Evolutionary conservation across 495 filamentous ascomycete genomes (phyloP), one percentile per base, ranked within the genome.

Genomic region (Aspergillus affinis): DNA sequence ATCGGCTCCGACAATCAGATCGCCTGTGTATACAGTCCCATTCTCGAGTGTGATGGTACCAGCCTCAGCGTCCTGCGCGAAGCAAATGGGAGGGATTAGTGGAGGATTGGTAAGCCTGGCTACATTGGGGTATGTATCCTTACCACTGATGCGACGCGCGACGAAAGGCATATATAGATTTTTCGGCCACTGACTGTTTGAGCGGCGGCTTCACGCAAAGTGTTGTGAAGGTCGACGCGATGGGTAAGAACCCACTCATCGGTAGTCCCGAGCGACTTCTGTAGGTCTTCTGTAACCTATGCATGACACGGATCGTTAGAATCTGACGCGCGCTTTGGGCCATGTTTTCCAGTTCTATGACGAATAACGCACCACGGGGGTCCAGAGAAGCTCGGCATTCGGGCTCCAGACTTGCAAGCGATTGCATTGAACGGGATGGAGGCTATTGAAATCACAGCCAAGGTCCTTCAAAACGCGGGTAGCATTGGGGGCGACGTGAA

Each of bases 1-100:
- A 67, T 82, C 81, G 8, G 81, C 81, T n/a, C 71, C 72, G n/a
- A 85, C 59, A 48, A 83, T 68, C 7, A 86, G 53, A 60, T 84
- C 81, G 12, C 62, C 76, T 13, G 19, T 48, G 41, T 55, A 65
- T 52, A 61, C 60, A 47, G 48, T 46, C 66, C 65, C 58, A 65
- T 69, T 66, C 9, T 65, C 57, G 1, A 82, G 62, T 2, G 62
- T 64, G 4, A 82, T 66, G 4, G 62, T 65, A 1, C 78, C 78
- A 4, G 59, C 64, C 48, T 81, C 76, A 6, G 71, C 64, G 60
- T 82, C 69, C 66, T 66, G 20, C 21, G 2, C 9, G 2, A n/a
- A n/a, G n/a, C n/a, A n/a, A n/a, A n/a, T n/a, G n/a, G n/a, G n/a
- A n/a, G n/a, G n/a, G n/a, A 29, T 4, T 29, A 29, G 8, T 29